Conservation (phyloP, 2,329 filamentous ascomycete genomes). For the Cercospora beticola region DNA sequence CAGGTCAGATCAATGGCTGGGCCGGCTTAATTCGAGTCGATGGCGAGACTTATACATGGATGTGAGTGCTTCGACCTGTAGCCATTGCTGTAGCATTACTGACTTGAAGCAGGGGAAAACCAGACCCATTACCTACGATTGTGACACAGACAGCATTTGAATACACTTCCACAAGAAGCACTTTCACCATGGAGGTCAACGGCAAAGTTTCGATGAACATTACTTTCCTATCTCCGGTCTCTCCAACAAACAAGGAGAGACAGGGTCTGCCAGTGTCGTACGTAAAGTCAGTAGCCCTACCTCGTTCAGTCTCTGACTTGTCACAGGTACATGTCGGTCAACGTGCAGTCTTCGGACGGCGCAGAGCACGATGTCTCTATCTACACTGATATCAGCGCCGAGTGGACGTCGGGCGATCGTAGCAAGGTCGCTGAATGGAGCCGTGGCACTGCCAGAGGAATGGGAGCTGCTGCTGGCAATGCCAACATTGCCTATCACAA, state of each 20-base stretch:
- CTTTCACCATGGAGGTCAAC: slow-evolving; percentile 66
- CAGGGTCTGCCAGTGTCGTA: slow-evolving; percentile 67
- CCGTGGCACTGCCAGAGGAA: slow-evolving; percentile 43
- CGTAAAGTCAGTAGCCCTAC: not conserved
- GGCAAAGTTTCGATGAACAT: slow-evolving; percentile 63
- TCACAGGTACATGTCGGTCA: slow-evolving; percentile 60
- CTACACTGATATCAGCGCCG: slow-evolving; percentile 66
- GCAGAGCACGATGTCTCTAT: slow-evolving; percentile 63
- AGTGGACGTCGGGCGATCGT: slow-evolving; percentile 69
- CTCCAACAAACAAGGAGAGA: slow-evolving; percentile 62
- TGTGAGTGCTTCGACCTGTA: slow-evolving; percentile 41
- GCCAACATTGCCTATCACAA: slow-evolving; percentile 60
- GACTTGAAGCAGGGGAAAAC: slow-evolving; percentile 47
- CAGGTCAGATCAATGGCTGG: slow-evolving; percentile 61
- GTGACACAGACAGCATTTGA: slow-evolving; percentile 64
- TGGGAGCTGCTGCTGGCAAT: slow-evolving; percentile 12
- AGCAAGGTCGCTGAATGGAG: slow-evolving; percentile 62
- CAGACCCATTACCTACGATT: slow-evolving; percentile 44
- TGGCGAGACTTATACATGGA: slow-evolving; percentile 63
- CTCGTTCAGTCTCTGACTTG: not conserved
- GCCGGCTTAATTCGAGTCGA: slow-evolving; percentile 69
- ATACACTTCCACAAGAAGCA: slow-evolving; percentile 71
- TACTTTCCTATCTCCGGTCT: slow-evolving; percentile 70
- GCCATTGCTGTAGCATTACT: not conserved
- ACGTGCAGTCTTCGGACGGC: slow-evolving; percentile 63